phyloP scores from a whole-genome alignment of 108 stramenopile species.

The Stephanodiscus triporus region DNA sequence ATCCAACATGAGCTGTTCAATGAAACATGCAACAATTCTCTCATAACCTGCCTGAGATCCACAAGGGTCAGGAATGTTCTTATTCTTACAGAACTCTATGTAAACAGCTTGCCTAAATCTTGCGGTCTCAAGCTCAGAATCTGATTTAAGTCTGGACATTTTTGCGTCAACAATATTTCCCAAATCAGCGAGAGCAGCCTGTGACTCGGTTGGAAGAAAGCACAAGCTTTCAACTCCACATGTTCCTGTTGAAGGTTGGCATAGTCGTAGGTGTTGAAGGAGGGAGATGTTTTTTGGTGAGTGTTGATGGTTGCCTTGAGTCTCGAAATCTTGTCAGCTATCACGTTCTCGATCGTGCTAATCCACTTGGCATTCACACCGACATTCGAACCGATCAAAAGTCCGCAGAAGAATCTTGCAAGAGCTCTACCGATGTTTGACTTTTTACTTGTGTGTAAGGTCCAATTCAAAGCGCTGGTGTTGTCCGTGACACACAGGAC shows the following conservation, averaged over 20 bases:
- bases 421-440: slow-evolving; percentile 20
- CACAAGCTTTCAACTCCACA: slow-evolving; percentile 12
- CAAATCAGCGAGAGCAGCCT: slow-evolving; percentile 12
- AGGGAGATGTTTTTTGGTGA: background rate
- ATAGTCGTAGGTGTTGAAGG: slow-evolving; percentile 6
- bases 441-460: background rate
- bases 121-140: slow-evolving; percentile 4
- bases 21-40: background rate
- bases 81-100: background rate
- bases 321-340: slow-evolving; percentile 36
- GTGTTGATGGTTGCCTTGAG: background rate
- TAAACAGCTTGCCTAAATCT: slow-evolving; percentile 32
- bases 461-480: slow-evolving; percentile 13
- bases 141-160: slow-evolving; percentile 5
- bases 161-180: slow-evolving; percentile 6
- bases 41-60: background rate
- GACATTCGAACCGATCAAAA: slow-evolving; percentile 13
- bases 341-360: background rate
- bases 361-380: slow-evolving; percentile 26
- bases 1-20: background rate
- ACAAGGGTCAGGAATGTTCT: slow-evolving; percentile 2
- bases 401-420: slow-evolving; percentile 10
- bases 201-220: slow-evolving; percentile 6
- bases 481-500: slow-evolving; percentile 14
- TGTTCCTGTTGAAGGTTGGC: slow-evolving; percentile 14